Percentiles rank a stretch among this genome's conserved stretches.
Evolutionary conservation across 768 basidiomycete species (phyloP).

Genomic region (Collybia mongolica): DNA sequence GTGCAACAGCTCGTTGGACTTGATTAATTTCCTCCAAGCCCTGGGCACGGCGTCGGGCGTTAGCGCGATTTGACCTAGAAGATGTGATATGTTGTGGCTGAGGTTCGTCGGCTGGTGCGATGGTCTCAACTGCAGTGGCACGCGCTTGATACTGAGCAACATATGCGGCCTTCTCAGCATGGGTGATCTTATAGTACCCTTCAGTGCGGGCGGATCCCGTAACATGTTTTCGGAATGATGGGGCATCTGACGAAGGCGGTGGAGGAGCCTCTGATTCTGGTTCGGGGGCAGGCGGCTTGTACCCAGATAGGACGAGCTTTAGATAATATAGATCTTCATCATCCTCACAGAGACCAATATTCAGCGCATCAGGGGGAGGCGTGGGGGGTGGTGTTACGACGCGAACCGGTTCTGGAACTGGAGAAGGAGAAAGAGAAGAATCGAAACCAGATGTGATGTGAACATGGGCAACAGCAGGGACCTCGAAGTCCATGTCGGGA

Average conservation of each 20-base stretch:
- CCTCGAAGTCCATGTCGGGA: slow-evolving; percentile 47
- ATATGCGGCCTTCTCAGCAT: slow-evolving; percentile 88
- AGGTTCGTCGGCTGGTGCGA: slow-evolving; percentile 45
- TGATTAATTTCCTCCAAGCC: slow-evolving; percentile 95
- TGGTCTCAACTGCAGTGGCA: slow-evolving; percentile 34
- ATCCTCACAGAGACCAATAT: slow-evolving; percentile 67
- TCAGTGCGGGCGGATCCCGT: slow-evolving; percentile 91
- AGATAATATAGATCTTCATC: slow-evolving; percentile 89
- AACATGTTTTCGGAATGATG: slow-evolving; percentile 70
- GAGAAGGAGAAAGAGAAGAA: slow-evolving; percentile 50
- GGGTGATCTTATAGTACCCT: slow-evolving; percentile 94
- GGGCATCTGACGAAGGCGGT: slow-evolving; percentile 35
- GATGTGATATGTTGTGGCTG: slow-evolving; percentile 61
- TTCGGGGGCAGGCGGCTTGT: slow-evolving; percentile 21
- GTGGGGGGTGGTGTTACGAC: slow-evolving; percentile 39
- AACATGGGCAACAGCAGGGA: slow-evolving; percentile 50
- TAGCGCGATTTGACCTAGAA: slow-evolving; percentile 89
- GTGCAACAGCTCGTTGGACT: slow-evolving; percentile 74
- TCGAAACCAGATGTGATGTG: slow-evolving; percentile 41
- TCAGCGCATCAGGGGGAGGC: slow-evolving; percentile 52
- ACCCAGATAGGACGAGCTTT: slow-evolving; percentile 54
- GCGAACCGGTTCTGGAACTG: slow-evolving; percentile 30
- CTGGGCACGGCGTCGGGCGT: slow-evolving; percentile 86
- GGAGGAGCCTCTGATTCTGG: slow-evolving; percentile 19
- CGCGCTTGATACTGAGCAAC: slow-evolving; percentile 85